These are phyloP conservation scores for Cladosporium sp. DNA, from an alignment of 2,329 filamentous ascomycete genomes.

Conservation along the genomic window DNA sequence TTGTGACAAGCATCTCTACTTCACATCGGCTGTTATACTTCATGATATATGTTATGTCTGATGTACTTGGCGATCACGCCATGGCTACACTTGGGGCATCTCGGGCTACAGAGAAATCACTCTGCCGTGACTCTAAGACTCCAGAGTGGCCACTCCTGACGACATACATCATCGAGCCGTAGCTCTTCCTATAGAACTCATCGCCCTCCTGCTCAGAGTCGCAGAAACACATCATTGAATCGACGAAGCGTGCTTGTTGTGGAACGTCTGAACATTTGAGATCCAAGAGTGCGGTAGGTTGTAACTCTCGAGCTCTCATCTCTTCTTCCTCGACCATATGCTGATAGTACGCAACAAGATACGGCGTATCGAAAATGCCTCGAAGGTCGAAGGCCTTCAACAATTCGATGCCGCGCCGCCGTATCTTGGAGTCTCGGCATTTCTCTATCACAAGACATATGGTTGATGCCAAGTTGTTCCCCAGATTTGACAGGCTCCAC, in stretches of 20 bases:
- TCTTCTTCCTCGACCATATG: constrained; percentile 18
- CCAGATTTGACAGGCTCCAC: neutral
- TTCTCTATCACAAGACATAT: constrained; percentile 17
- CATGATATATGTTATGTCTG: neutral
- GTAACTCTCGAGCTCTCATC: neutral
- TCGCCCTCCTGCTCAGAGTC: constrained; percentile 2
- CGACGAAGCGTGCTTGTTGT: constrained; percentile 1
- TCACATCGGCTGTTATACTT: neutral
- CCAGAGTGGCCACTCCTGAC: neutral
- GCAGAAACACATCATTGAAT: neutral
- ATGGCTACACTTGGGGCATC: neutral
- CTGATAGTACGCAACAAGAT: constrained; percentile 16
- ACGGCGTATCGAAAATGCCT: constrained; percentile 21
- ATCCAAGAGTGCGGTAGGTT: neutral
- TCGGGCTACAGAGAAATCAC: neutral
- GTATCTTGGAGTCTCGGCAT: constrained; percentile 18
- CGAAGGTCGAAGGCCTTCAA: constrained; percentile 10
- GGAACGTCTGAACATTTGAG: neutral
- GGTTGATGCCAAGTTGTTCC: constrained; percentile 8
- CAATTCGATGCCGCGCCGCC: constrained; percentile 16
- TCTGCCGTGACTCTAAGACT: neutral
- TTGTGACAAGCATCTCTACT: neutral
- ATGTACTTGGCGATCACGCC: neutral
- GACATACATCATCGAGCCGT: neutral
- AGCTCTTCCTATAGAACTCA: neutral